Evolutionary conservation across 306 rosid species (phyloP), one percentile per base, ranked within the genome.

Genomic region (Quercus mongolica): DNA sequence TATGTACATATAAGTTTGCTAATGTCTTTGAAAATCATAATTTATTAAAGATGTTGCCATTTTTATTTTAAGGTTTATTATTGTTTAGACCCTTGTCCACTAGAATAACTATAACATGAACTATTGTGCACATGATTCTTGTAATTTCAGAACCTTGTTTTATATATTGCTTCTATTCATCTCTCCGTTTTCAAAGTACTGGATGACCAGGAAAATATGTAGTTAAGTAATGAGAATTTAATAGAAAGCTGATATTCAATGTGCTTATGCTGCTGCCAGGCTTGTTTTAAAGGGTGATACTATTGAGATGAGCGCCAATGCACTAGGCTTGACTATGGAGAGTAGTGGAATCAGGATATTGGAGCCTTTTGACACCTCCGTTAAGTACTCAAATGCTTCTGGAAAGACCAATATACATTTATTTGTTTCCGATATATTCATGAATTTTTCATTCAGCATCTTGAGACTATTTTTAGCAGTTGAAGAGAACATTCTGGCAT

Each of bases 381-480:
- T 93, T 78, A 90, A 89, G 83, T 95, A 91, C 83, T 95, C 98
- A 15, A 93, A 93, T 68, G 90, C 97, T 81, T 89, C 91, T 64
- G 96, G 97, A 85, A 95, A 89, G 88, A 92, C 97, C 82, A 90
- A 90, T 83, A 85, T 95, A 64, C 94, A 88, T 90, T 75, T 93
- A 67, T 88, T 87, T 71, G 89, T 90, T 80, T 90, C 99, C 5
- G 97, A 95, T 86, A 82, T 95, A 82, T 90, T 91, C 88, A 91
- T 95, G 96, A 95, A 92, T 85, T 91, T 95, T 89, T 92, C 99
- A 2, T 95, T 92, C 87, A 95, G 99, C 84, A 92, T 95, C 86
- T 82, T 95, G 80, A 95, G 89, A 74, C 88, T 95, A 56, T 95
- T 93, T 87, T 85, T 95, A 76, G 98, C 99, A 1, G 99, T 95